A percentile compares a stretch with the other conserved stretches of the same genome.
Conservation (phyloP, 139 green algal species). For the Diplosphaera chodatii region DNA sequence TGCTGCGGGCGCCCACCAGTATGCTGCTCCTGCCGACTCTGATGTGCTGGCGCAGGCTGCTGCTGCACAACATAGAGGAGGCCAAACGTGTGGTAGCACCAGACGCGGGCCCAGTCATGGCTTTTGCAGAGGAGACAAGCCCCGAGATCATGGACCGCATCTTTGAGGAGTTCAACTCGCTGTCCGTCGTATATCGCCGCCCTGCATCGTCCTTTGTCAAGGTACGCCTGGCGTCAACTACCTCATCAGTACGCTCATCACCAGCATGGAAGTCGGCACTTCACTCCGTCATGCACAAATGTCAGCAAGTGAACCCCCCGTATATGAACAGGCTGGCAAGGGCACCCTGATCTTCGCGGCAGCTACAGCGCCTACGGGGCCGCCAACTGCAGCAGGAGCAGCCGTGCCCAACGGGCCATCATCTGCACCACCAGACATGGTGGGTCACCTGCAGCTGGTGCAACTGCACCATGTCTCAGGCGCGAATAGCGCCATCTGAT, state of each 20-base stretch:
- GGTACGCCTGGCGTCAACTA: too few relatives aligned
- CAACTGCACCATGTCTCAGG: too few relatives aligned
- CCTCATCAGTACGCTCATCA: too few relatives aligned
- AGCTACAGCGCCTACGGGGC: background rate
- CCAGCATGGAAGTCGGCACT: too few relatives aligned
- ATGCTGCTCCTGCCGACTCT: too few relatives aligned
- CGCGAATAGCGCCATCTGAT: too few relatives aligned
- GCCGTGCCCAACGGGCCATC: background rate
- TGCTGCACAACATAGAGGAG: slow-evolving; percentile 50
- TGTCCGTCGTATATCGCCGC: slow-evolving; percentile 75
- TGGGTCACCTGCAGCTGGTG: background rate
- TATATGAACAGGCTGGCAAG: background rate
- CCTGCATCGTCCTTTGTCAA: slow-evolving; percentile 49
- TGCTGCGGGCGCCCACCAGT: too few relatives aligned
- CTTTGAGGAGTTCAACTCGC: slow-evolving; percentile 91
- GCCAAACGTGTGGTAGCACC: slow-evolving; percentile 47
- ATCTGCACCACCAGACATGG: too few relatives aligned
- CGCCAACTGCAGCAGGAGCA: background rate
- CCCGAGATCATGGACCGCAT: slow-evolving; percentile 66
- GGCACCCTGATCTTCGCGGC: background rate
- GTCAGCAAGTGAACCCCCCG: too few relatives aligned
- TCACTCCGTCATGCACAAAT: too few relatives aligned
- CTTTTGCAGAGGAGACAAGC: slow-evolving; percentile 51
- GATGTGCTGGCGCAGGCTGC: slow-evolving; percentile 70
- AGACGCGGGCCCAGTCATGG: slow-evolving; percentile 9